Percentiles rank a stretch among this genome's conserved stretches.
Evolutionary conservation across 2,329 filamentous ascomycete genomes (phyloP).

Genomic region (Rhexocercosporidium sp.): DNA sequence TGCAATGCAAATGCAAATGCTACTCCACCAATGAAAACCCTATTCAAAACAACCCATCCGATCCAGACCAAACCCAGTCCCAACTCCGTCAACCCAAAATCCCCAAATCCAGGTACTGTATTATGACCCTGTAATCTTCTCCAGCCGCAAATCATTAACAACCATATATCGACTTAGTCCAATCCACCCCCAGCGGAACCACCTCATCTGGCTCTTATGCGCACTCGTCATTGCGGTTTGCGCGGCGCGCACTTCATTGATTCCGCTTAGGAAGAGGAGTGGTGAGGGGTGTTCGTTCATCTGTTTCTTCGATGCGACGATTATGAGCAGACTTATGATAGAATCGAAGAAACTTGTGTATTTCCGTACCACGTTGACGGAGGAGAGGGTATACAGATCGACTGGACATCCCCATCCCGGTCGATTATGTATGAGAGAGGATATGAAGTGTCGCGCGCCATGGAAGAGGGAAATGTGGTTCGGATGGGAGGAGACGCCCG

Average conservation of each 20-base stretch:
- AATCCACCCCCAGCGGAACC: slow-evolving; percentile 98
- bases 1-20: slow-evolving; percentile 1
- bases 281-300: slow-evolving; percentile 57
- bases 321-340: slow-evolving; percentile 69
- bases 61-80: not conserved
- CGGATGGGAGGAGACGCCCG: slow-evolving; percentile 84
- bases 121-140: slow-evolving; percentile 47
- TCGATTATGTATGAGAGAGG: slow-evolving; percentile 65
- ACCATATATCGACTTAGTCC: slow-evolving; percentile 91
- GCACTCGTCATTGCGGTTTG: slow-evolving; percentile 87
- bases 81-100: not conserved
- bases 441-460: slow-evolving; percentile 77
- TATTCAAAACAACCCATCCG: not conserved
- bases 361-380: slow-evolving; percentile 76
- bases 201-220: slow-evolving; percentile 96
- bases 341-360: slow-evolving; percentile 80
- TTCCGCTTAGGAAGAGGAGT: slow-evolving; percentile 74
- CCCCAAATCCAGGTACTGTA: not conserved
- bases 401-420: slow-evolving; percentile 74
- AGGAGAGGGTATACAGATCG: slow-evolving; percentile 82
- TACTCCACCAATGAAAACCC: not conserved
- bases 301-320: slow-evolving; percentile 50
- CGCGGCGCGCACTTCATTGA: slow-evolving; percentile 68
- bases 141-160: slow-evolving; percentile 81
- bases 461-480: slow-evolving; percentile 92